Base-by-base conservation (phyloP, 208 protist genomes). In the Leishmania braziliensis region DNA sequence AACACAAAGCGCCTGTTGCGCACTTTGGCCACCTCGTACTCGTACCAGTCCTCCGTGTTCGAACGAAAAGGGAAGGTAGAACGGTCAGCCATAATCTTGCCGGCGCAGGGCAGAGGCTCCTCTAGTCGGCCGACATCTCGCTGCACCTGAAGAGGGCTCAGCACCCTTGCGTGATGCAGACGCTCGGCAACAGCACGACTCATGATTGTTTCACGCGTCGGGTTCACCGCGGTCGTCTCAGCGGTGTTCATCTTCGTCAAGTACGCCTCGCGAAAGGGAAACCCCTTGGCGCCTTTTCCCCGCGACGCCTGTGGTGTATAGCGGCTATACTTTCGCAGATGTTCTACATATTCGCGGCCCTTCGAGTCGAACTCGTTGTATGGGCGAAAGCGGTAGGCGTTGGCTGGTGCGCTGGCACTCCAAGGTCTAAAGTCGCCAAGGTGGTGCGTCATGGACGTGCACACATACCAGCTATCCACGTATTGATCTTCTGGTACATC, bases 1-100 rank as follows among this genome's bases (percentile, higher is more conserved):
- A 97, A 96, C 26, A 85, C 88, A 70, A 97, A 97, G n/a, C 94
- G 91, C 77, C 81, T 85, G 82, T 95, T 95, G 51, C 94, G 90
- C n/a, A 90, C 94, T 79, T 96, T 97, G 65, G 94, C 66, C 6
- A 97, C 85, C 76, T 97, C 94, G 82, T 97, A 97, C 89, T 97
- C 94, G 80, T 97, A 97, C 92, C 92, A 97, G 75, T 97, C 94
- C 78, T 95, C 92, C 39, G 94, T 96, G 66, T 96, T 96, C 93
- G 92, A 96, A 12, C 83, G 81, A 77, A 93, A 96, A 3, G 94
- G 94, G 56, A 97, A 97, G 29, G 78, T 60, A 33, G 84, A 86
- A 9, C 78, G 79, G 75, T 95, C 89, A 16, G 86, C 88, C 33
- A 79, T 69, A n/a, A 95, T 86, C 33, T 93, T 93, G 36, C 92